Conservation (phyloP, 2,329 filamentous ascomycete genomes). For the Microascus cirrosus region DNA sequence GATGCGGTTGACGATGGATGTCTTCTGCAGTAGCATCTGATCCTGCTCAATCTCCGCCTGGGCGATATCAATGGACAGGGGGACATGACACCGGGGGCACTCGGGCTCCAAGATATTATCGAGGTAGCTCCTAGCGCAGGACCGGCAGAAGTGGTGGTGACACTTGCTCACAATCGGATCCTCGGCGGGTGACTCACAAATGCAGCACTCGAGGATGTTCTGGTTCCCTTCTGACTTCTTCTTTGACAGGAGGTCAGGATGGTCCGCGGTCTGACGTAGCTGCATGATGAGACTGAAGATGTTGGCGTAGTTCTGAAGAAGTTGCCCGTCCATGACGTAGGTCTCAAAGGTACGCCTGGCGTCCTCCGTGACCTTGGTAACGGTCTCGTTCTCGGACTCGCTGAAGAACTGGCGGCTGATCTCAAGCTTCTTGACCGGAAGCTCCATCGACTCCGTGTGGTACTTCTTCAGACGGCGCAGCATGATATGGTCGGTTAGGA, state of each 20-base stretch:
- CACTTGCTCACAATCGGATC: conserved; percentile 88
- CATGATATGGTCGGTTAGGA: conserved; percentile 92
- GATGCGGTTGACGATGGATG: conserved; percentile 95
- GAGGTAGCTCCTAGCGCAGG: conserved; percentile 43
- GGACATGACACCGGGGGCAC: conserved; percentile 87
- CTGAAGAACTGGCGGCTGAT: conserved; percentile 95
- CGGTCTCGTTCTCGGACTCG: conserved; percentile 92
- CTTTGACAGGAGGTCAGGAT: conserved; percentile 87
- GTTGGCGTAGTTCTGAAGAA: conserved; percentile 97
- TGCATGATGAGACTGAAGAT: conserved; percentile 99
- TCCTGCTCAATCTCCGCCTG: conserved; percentile 94
- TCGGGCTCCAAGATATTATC: conserved; percentile 65
- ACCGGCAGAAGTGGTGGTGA: conserved; percentile 60
- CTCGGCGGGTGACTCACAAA: conserved; percentile 93
- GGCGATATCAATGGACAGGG: conserved; percentile 81
- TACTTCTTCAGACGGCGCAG: conserved; percentile 88
- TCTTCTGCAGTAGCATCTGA: conserved; percentile 78
- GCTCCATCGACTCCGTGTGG: conserved; percentile 87
- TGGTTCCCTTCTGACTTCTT: conserved; percentile 78
- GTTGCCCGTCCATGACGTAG: conserved; percentile 85
- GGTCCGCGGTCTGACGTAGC: conserved; percentile 95
- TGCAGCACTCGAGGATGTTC: conserved; percentile 83
- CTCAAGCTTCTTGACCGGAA: conserved; percentile 87
- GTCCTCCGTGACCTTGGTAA: conserved; percentile 89
- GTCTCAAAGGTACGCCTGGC: conserved; percentile 85